phyloP scores from a whole-genome alignment of 345 rosid species.

The Lepidium sativum region DNA sequence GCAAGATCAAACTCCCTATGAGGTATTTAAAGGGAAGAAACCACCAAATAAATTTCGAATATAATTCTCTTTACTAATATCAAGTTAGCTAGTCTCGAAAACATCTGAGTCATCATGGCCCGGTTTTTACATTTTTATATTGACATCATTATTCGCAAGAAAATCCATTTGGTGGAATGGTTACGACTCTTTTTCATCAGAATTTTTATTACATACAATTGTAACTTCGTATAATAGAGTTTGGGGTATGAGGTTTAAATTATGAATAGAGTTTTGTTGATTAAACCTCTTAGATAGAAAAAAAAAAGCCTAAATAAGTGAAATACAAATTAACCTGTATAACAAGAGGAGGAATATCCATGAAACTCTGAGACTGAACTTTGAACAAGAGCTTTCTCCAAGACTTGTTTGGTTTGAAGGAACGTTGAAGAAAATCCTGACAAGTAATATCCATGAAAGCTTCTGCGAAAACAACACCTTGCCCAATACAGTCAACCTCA shows the following conservation, averaged over 20 bases:
- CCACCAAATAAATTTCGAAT: background rate
- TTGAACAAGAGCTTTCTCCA: constrained; percentile 79
- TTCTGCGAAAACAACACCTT: constrained; percentile 78
- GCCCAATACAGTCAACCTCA: constrained; percentile 64
- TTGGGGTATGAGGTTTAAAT: no score
- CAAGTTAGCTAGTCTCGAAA: background rate
- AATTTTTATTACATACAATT: no score
- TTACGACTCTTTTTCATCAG: no score
- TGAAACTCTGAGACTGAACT: constrained; percentile 57
- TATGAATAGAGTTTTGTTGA: no score
- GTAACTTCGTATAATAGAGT: no score
- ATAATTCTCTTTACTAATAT: background rate
- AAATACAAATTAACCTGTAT: constrained; percentile 52
- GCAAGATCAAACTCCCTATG: no score
- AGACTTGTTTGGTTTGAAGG: constrained; percentile 63
- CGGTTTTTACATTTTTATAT: background rate
- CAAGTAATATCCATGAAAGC: constrained; percentile 74
- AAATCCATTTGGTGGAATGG: background rate
- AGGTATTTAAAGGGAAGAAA: no score
- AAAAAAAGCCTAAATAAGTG: no score
- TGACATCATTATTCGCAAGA: no score
- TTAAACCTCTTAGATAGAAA: no score
- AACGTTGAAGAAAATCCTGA: constrained; percentile 48
- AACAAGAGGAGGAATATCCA: constrained; percentile 83
- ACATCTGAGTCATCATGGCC: background rate